A percentile compares a stretch with the other conserved stretches of the same genome.
These are phyloP conservation scores for Kwoniella europaea DNA, from an alignment of 768 basidiomycete genomes.

Conservation along the genomic window DNA sequence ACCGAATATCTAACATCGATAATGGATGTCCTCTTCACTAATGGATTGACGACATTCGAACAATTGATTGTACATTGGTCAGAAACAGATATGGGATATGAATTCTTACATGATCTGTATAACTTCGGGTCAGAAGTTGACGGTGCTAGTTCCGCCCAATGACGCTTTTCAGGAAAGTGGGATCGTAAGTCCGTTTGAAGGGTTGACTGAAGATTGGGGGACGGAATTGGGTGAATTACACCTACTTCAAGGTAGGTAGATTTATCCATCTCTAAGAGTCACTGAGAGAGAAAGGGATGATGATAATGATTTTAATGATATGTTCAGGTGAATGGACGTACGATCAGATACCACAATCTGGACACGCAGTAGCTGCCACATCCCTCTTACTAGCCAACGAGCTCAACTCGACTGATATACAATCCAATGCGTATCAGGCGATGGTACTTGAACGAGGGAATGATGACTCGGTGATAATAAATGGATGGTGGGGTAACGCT, in stretches of 20 bases:
- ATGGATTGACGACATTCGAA: slow-evolving; percentile 49
- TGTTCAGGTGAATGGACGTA: slow-evolving; percentile 9
- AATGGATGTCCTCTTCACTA: slow-evolving; percentile 42
- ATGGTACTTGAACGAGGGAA: slow-evolving; percentile 26
- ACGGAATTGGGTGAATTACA: slow-evolving; percentile 37
- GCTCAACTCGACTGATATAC: slow-evolving; percentile 4
- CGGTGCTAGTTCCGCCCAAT: slow-evolving; percentile 48
- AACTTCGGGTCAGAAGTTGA: slow-evolving; percentile 18
- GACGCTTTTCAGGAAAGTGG: slow-evolving; percentile 37
- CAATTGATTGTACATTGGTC: slow-evolving; percentile 35
- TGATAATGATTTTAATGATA: not conserved
- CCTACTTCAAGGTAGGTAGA: slow-evolving; percentile 27
- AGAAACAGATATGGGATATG: slow-evolving; percentile 39
- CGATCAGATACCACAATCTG: not conserved
- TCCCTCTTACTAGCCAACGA: slow-evolving; percentile 8
- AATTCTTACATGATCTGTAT: slow-evolving; percentile 28
- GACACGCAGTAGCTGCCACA: slow-evolving; percentile 10
- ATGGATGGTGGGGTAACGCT: slow-evolving; percentile 32
- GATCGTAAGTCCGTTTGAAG: slow-evolving; percentile 34
- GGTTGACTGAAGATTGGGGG: slow-evolving; percentile 17
- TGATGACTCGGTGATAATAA: slow-evolving; percentile 16
- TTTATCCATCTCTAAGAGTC: not conserved
- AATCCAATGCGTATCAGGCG: slow-evolving; percentile 26
- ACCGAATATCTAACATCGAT: slow-evolving; percentile 42
- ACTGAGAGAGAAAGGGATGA: not conserved